phyloP scores from a whole-genome alignment of 2,329 filamentous ascomycete genomes.

The Pestalotiopsis fici region DNA sequence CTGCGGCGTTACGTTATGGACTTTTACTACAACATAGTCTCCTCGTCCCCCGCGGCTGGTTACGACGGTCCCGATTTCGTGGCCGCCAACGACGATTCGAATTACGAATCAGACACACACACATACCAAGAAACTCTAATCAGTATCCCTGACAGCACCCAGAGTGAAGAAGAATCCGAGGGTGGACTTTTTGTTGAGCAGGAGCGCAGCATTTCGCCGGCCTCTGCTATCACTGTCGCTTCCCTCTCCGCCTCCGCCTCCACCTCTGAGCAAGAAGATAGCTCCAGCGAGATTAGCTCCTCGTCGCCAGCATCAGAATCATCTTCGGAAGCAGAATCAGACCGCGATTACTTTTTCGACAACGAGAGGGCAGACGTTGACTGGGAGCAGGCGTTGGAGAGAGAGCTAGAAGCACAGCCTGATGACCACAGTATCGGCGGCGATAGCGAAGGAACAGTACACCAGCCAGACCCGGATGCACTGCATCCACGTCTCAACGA shows the following conservation, averaged over 20 bases:
- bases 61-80: conserved; percentile 1
- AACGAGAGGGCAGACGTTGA: not conserved
- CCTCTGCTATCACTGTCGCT: not conserved
- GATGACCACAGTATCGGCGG: not conserved
- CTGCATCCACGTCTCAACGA: not conserved
- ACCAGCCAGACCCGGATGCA: conserved; percentile 3
- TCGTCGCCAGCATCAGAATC: not conserved
- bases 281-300: not conserved
- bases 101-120: not conserved
- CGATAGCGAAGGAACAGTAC: conserved; percentile 9
- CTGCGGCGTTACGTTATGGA: conserved; percentile 6
- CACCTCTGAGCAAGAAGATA: not conserved
- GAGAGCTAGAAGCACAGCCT: not conserved
- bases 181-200: conserved; percentile 3
- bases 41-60: not conserved
- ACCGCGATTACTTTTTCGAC: not conserved
- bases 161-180: not conserved
- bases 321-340: not conserved
- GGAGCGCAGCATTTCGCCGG: conserved; percentile 1
- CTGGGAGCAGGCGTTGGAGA: not conserved
- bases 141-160: not conserved
- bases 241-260: not conserved
- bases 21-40: not conserved
- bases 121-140: not conserved
- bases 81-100: not conserved